Evolutionary conservation across 768 basidiomycete species (phyloP), one percentile per base, ranked within the genome.

Genomic region (Pulveroboletus sp.): DNA sequence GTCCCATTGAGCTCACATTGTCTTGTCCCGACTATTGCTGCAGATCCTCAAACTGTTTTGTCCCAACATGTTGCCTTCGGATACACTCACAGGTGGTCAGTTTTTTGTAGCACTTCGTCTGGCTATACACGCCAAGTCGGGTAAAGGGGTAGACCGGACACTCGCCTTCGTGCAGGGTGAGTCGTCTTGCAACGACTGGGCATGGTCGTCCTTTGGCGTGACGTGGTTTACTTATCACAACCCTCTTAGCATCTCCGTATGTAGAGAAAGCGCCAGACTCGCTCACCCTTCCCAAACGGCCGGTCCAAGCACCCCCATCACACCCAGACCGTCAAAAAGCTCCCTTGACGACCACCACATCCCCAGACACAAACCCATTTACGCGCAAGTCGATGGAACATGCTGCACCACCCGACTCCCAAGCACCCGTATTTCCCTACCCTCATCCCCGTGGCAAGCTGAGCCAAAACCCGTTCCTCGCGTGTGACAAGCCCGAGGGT

Each of bases 81-180:
- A 87, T 55, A 67, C 70, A 3, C 70, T 91, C 29, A 73, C 74
- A 10, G 82, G 83, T 1, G 83, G 84, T 14, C 84, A 91, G 57
- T 87, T 90, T 62, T 90, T 90, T 57, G 87, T 87, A 8, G 82
- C 77, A 0, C 69, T 89, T 20, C 69, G 89, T 34, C 78, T 91
- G 3, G 77, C 85, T 1, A 64, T 79, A 7, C 87, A 90, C 46
- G 78, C 72, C 31, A 75, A 80, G 57, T 59, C 58, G n/a, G 86
- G 87, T 11, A 80, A 77, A 49, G 75, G 79, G 8, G 65, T 87
- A 2, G 87, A 90, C 50, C 70, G 81, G 37, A 71, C 72, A 7
- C 74, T 90, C 24, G 87, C 84, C 0, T 91, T 91, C 54, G 76
- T 85, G 2, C 89, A 91, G 73, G 82, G 89, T 87, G 55, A 50